Base-by-base conservation (phyloP, 2,329 filamentous ascomycete genomes). In the Fusarium abutilonis region DNA sequence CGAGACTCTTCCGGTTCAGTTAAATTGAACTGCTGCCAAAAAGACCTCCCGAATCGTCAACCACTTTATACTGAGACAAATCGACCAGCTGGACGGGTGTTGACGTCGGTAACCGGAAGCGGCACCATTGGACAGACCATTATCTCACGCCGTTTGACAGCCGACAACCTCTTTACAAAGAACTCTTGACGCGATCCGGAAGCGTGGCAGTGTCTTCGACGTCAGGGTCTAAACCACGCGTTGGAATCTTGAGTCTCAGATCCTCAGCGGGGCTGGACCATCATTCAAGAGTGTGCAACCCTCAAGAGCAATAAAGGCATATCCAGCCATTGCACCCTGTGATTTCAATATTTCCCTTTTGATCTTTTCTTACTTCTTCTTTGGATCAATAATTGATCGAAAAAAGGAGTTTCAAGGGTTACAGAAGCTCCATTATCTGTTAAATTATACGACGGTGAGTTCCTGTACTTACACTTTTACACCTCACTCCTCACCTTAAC, bases 201-300 rank as follows among this genome's bases (percentile, higher is more conserved):
- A 62, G 61, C 62, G 69, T 64, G 65, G 43, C 63, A 70, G 67
- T 69, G 47, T 51, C 56, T 51, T 50, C 26, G 61, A 63, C 52
- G 47, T 49, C 41, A 35, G 14, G 53, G 53, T 64, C 47, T 59
- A 48, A 49, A 64, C 62, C 62, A 66, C 62, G 57, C 62, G 23
- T 51, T 71, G 69, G 69, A 71, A 71, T 71, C 52, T 43, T 49
- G 51, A 64, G 69, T 71, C 64, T 71, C 60, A 70, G 60, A 66
- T 53, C 50, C 52, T 63, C 42, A 59, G 68, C 62, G 69, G 65
- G 69, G 69, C 57, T 71, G 63, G 59, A 53, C 57, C 55, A 50
- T 29, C 53, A 56, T 52, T 56, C 47, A 19, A 52, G 28, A 63
- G 48, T 50, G 57, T 59, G 45, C 48, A 38, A 59, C 62, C 35